phyloP scores from a whole-genome alignment of 1,139 yeast genomes.

The Pichia kudriavzevii region DNA sequence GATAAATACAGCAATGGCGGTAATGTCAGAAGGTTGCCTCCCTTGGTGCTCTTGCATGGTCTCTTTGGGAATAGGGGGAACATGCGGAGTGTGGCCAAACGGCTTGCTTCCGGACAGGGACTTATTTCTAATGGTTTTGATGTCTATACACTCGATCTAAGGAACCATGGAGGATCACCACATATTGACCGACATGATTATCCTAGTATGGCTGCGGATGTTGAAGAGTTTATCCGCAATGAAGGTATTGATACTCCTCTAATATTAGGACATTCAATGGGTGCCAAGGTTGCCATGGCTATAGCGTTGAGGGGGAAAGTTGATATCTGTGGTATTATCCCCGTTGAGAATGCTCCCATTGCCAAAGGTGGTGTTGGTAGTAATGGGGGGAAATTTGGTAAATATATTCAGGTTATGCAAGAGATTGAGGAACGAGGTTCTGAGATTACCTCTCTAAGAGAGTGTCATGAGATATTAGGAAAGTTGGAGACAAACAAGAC shows the following conservation, averaged over 20 bases:
- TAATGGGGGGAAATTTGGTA: conserved; percentile 60
- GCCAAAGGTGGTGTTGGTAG: conserved; percentile 42
- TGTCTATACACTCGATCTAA: conserved; percentile 71
- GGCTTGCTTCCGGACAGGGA: conserved; percentile 34
- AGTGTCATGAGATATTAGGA: conserved; percentile 59
- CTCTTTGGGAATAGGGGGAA: conserved; percentile 78
- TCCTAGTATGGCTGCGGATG: conserved; percentile 78
- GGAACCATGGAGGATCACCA: conserved; percentile 93
- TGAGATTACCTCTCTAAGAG: conserved; percentile 43
- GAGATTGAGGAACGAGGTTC: conserved; percentile 37
- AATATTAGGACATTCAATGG: conserved; percentile 92
- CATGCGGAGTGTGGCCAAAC: conserved; percentile 57
- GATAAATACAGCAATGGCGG: too few relatives aligned
- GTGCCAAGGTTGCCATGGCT: conserved; percentile 93
- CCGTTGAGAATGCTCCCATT: conserved; percentile 85
- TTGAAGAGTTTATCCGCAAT: conserved; percentile 55
- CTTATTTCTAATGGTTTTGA: too few relatives aligned
- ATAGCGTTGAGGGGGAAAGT: conserved; percentile 46
- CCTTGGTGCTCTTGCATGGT: conserved; percentile 80
- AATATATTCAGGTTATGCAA: conserved; percentile 57
- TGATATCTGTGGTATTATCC: conserved; percentile 39
- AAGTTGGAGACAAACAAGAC: conserved; percentile 52
- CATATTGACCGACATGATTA: conserved; percentile 65
- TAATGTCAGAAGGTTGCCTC: too few relatives aligned
- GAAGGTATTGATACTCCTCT: conserved; percentile 47